Evolutionary conservation across 2,329 filamentous ascomycete genomes (phyloP).

Genomic region (Ascochyta viciae-villosae): DNA sequence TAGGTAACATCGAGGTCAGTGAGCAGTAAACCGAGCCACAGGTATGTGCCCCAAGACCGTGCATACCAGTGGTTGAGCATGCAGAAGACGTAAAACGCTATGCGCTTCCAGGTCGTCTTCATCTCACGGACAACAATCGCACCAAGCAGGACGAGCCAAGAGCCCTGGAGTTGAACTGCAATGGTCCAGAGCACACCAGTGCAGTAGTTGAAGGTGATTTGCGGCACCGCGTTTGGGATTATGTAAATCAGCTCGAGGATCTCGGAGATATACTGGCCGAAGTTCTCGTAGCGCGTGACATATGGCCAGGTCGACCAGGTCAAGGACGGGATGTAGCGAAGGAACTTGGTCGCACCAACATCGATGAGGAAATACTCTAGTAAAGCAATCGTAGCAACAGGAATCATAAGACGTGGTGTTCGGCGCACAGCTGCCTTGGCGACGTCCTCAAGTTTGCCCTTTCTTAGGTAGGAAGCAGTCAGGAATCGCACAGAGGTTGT

Average conservation of each 20-base stretch:
- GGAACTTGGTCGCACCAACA: slow-evolving; percentile 51
- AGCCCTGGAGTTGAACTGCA: slow-evolving; percentile 57
- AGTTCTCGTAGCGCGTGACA: slow-evolving; percentile 50
- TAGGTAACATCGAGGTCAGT: slow-evolving; percentile 57
- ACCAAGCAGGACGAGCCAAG: slow-evolving; percentile 54
- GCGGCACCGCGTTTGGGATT: slow-evolving; percentile 57
- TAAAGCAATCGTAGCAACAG: slow-evolving; percentile 52
- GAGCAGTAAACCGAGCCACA: slow-evolving; percentile 55
- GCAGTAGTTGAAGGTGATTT: slow-evolving; percentile 58
- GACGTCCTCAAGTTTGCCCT: slow-evolving; percentile 52
- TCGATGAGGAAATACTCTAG: slow-evolving; percentile 58
- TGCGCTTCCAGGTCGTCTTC: slow-evolving; percentile 57
- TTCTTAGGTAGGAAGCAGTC: slow-evolving; percentile 51
- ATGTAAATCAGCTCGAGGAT: slow-evolving; percentile 55
- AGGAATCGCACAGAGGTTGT: slow-evolving; percentile 58
- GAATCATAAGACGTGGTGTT: slow-evolving; percentile 57
- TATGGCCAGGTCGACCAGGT: slow-evolving; percentile 59
- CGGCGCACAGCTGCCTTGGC: slow-evolving; percentile 55
- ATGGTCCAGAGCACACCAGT: slow-evolving; percentile 60
- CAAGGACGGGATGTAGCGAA: slow-evolving; percentile 56
- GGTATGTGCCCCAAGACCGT: slow-evolving; percentile 55
- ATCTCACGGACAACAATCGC: slow-evolving; percentile 55
- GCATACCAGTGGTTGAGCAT: slow-evolving; percentile 57
- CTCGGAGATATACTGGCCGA: slow-evolving; percentile 54
- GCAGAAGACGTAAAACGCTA: slow-evolving; percentile 53